Percentiles rank a stretch among this genome's conserved stretches.
These are phyloP conservation scores for Lipomyces mesembrius DNA, from an alignment of 805 yeast genomes.

Conservation along the genomic window DNA sequence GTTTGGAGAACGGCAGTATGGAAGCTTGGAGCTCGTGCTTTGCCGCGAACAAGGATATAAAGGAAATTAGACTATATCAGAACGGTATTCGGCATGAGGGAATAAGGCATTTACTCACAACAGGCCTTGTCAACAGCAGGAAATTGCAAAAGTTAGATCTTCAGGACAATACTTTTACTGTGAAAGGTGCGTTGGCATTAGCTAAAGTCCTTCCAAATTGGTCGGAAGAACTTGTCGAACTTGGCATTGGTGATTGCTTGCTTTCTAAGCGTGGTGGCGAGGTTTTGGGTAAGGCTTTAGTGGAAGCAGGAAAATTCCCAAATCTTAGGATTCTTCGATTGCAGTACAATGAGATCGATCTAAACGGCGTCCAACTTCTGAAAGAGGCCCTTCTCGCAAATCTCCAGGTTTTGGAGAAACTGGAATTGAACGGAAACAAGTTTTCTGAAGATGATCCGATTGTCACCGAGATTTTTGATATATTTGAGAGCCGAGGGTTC, in stretches of 20 bases:
- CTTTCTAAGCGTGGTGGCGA: constrained; percentile 79
- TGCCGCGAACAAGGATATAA: constrained; percentile 71
- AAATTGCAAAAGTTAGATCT: constrained; percentile 74
- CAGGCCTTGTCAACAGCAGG: constrained; percentile 70
- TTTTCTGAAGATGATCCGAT: constrained; percentile 85
- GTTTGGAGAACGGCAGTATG: constrained; percentile 94
- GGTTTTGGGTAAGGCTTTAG: constrained; percentile 50
- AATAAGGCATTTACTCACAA: constrained; percentile 68
- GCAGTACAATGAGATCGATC: constrained; percentile 87
- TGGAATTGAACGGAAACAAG: constrained; percentile 93
- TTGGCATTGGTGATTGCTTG: constrained; percentile 87
- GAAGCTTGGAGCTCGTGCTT: constrained; percentile 83
- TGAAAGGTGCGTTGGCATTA: constrained; percentile 64
- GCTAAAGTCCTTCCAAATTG: constrained; percentile 66
- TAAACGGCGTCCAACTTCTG: constrained; percentile 64
- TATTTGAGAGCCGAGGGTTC: constrained; percentile 71
- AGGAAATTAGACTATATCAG: constrained; percentile 81
- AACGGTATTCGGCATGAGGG: constrained; percentile 98
- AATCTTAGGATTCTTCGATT: constrained; percentile 65
- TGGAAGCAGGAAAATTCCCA: constrained; percentile 43
- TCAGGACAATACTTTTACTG: constrained; percentile 94
- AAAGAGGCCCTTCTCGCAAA: constrained; percentile 56
- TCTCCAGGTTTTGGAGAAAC: constrained; percentile 61
- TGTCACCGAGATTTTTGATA: constrained; percentile 61
- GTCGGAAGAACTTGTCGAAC: constrained; percentile 66